A percentile compares a stretch with the other conserved stretches of the same genome.
These are phyloP conservation scores for Yarrowia yakushimensis DNA, from an alignment of 805 yeast species.

Conservation along the genomic window DNA sequence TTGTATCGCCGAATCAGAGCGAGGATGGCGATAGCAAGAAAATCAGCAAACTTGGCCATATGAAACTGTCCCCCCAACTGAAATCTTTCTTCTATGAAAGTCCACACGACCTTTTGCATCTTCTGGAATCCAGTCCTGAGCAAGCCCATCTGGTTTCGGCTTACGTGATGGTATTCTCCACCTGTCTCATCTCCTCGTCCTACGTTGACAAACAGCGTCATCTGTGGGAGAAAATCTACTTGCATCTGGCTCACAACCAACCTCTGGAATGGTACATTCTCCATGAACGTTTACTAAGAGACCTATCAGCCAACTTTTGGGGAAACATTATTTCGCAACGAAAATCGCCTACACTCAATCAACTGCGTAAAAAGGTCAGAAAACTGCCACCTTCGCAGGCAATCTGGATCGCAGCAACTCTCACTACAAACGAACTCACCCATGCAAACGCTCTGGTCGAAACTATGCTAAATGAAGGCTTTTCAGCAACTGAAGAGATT, in stretches of 20 bases:
- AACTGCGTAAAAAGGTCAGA: neutral
- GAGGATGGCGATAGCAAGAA: neutral
- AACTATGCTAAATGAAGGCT: conserved; percentile 1
- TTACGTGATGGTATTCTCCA: neutral
- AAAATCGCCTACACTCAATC: neutral
- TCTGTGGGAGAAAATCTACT: conserved; percentile 1
- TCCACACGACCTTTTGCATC: neutral
- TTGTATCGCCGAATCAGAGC: neutral
- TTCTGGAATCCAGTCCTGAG: neutral
- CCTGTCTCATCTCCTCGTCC: neutral
- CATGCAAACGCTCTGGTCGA: neutral
- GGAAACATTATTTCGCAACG: neutral
- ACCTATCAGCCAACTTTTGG: neutral
- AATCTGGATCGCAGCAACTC: neutral
- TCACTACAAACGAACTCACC: neutral
- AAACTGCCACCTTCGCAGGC: neutral
- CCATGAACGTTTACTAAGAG: neutral
- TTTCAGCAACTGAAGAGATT: neutral
- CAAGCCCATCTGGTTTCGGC: neutral
- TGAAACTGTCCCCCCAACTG: neutral
- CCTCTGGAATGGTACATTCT: neutral
- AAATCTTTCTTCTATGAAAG: neutral
- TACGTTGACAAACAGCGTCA: neutral
- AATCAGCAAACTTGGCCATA: neutral
- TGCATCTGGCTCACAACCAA: neutral